These are phyloP conservation scores for Hypericum androsaemum DNA, from an alignment of 345 rosid species.

Conservation along the genomic window DNA sequence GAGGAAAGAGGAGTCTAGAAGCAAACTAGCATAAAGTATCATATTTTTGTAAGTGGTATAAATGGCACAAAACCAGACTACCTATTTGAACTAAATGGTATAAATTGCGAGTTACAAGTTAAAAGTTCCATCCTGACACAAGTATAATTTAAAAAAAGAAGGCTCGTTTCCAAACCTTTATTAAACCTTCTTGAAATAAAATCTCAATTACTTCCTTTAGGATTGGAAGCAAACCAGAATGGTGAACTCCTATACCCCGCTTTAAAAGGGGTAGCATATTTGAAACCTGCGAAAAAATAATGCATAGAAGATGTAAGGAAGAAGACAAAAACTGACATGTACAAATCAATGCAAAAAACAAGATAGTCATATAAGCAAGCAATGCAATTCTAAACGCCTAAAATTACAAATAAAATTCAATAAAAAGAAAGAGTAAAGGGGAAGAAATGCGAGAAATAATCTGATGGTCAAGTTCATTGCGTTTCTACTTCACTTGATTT, in stretches of 20 bases:
- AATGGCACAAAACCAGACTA: too few relatives aligned
- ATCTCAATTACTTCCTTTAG: constrained; percentile 97
- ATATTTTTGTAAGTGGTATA: too few relatives aligned
- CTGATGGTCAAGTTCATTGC: too few relatives aligned
- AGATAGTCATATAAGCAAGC: neutral
- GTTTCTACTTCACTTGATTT: too few relatives aligned
- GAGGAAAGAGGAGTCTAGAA: too few relatives aligned
- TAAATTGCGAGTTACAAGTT: neutral
- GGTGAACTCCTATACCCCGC: constrained; percentile 98
- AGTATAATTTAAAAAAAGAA: neutral
- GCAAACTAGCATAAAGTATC: too few relatives aligned
- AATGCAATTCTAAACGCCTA: constrained; percentile 3
- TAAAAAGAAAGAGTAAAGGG: too few relatives aligned
- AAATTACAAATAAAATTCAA: too few relatives aligned
- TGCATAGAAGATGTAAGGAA: neutral
- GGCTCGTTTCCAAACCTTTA: constrained; percentile 49
- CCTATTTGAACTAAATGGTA: too few relatives aligned
- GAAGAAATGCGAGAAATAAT: too few relatives aligned
- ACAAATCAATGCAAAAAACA: neutral
- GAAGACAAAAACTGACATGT: too few relatives aligned
- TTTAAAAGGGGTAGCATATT: constrained; percentile 89
- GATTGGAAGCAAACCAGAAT: constrained; percentile 97
- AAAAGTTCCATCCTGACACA: neutral
- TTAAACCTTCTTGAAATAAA: constrained; percentile 93
- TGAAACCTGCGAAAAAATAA: constrained; percentile 48